phyloP scores from a whole-genome alignment of 768 basidiomycete species.

The Psilocybe azurescens region DNA sequence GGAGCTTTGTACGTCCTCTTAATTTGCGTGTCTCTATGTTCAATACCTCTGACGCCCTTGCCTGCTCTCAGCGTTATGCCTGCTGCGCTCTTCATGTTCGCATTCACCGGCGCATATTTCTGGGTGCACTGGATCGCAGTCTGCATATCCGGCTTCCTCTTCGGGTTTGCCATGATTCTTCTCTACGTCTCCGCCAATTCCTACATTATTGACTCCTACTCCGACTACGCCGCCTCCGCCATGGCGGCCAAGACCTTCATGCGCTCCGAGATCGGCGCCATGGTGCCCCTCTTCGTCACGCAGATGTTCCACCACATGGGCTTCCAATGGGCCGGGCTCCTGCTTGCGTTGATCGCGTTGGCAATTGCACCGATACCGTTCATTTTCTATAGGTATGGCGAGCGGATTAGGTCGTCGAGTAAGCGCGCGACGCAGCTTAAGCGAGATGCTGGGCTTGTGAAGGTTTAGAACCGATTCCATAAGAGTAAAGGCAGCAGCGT shows the following conservation, averaged over 20 bases:
- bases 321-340: slow-evolving; percentile 43
- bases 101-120: slow-evolving; percentile 48
- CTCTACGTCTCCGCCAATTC: slow-evolving; percentile 49
- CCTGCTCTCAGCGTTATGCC: slow-evolving; percentile 45
- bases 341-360: slow-evolving; percentile 37
- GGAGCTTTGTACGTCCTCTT: slow-evolving; percentile 29
- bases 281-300: slow-evolving; percentile 42
- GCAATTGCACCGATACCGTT: slow-evolving; percentile 45
- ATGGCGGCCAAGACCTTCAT: slow-evolving; percentile 49
- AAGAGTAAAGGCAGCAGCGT: too few relatives aligned
- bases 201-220: slow-evolving; percentile 48
- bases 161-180: slow-evolving; percentile 47
- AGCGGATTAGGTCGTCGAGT: slow-evolving; percentile 37
- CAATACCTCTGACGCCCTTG: slow-evolving; percentile 31
- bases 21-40: neutral
- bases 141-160: slow-evolving; percentile 40
- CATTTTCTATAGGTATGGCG: slow-evolving; percentile 45
- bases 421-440: slow-evolving; percentile 18
- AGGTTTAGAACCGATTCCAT: too few relatives aligned
- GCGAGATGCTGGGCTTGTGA: slow-evolving; percentile 1
- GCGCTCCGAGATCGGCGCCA: slow-evolving; percentile 39
- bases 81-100: slow-evolving; percentile 47
- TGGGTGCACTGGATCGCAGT: slow-evolving; percentile 45
- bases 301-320: slow-evolving; percentile 48
- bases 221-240: slow-evolving; percentile 45